Evolutionary conservation across 495 filamentous ascomycete species (phyloP).

Genomic region (Daldinia vernicosa): DNA sequence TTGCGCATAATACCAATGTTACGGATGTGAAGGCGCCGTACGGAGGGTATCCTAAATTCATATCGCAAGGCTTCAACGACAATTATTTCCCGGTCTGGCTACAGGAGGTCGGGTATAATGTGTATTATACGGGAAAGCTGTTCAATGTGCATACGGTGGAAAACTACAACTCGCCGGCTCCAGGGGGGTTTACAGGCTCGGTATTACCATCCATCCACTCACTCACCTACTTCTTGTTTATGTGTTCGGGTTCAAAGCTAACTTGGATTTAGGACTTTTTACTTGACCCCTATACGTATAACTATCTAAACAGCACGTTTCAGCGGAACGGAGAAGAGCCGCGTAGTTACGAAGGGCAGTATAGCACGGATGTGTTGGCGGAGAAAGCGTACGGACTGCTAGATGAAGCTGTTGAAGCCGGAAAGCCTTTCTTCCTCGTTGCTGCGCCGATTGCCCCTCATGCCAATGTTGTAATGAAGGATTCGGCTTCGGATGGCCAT

Average conservation of each 20-base stretch:
- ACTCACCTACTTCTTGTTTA: neutral
- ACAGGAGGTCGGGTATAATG: conserved; percentile 70
- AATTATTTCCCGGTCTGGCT: conserved; percentile 72
- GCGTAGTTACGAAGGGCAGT: conserved; percentile 62
- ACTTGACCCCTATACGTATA: conserved; percentile 72
- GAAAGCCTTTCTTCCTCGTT: conserved; percentile 67
- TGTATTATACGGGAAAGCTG: conserved; percentile 74
- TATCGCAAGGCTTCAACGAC: conserved; percentile 68
- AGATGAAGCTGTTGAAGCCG: conserved; percentile 61
- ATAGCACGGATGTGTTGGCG: conserved; percentile 69
- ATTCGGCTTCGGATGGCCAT: neutral
- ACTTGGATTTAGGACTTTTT: conserved; percentile 62
- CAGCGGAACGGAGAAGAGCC: conserved; percentile 67
- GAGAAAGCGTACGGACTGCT: conserved; percentile 68
- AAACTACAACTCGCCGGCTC: conserved; percentile 64
- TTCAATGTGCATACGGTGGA: conserved; percentile 67
- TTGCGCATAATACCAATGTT: conserved; percentile 76
- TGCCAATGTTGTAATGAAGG: conserved; percentile 59
- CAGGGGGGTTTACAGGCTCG: conserved; percentile 62
- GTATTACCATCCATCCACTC: conserved; percentile 12
- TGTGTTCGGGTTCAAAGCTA: neutral
- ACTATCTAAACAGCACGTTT: conserved; percentile 69
- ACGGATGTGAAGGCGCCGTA: conserved; percentile 70
- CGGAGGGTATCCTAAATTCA: conserved; percentile 73
- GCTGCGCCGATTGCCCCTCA: conserved; percentile 71